Evolutionary conservation across 495 filamentous ascomycete species (phyloP), one percentile per base, ranked within the genome.

Genomic region (Penicillium cataractarum): DNA sequence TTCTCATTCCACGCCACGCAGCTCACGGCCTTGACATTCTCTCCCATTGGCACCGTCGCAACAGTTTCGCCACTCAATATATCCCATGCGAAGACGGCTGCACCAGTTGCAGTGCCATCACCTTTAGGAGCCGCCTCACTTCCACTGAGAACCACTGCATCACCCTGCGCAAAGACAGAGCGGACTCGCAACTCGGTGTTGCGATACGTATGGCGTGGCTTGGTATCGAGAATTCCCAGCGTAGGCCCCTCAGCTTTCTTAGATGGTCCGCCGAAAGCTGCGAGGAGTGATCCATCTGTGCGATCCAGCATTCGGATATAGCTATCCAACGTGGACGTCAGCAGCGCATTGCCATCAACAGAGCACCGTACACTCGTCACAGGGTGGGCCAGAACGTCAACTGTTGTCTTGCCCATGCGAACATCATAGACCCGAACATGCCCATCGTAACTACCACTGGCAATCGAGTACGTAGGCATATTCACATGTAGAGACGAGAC

Each of bases 391-490:
- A 82, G 70, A 4, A 93, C 86, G 78, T 99, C 95, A 5, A 87
- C 86, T 17, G 85, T 83, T 19, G 89, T 80, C 65, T 79, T 78
- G 0, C 95, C 96, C 84, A 86, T 91, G 27, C 93, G 82, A n/a
- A 97, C 68, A 78, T 99, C 95, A 76, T 99, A 98, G 46, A 84
- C 78, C 58, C 96, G 83, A 8, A 93, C 83, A 63, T 89, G 83
- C 21, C 93, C 95, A 76, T 99, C 95, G 37, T 97, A 93, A 72
- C 92, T 92, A 0, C 90, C 94, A 6, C 78, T 80, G 6, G 76
- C 74, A 21, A 82, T 80, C 3, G 78, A 80, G 51, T 80, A 79
- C 0, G 69, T 75, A 19, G 75, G 64, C 72, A 73, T 74, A 55
- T 82, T 76, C 1, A 76, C 76, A 27, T 78, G 83, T 0, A 97